Evolutionary conservation across 1,284 basidiomycete genomes (phyloP).

Genomic region (Termitomyces sp.): DNA sequence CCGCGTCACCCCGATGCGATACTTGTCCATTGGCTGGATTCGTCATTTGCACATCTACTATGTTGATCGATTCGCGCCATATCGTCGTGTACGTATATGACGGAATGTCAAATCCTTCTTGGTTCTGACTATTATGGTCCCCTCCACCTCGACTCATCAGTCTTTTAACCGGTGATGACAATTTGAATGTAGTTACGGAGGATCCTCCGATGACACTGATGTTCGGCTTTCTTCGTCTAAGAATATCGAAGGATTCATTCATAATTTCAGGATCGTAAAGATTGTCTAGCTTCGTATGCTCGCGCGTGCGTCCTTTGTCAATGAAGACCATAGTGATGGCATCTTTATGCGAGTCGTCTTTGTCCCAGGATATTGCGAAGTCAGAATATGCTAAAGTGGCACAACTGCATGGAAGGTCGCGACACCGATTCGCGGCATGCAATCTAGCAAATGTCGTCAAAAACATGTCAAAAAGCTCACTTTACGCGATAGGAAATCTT

Average conservation of each 20-base stretch:
- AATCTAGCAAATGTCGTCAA: conserved; percentile 13
- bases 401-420: conserved; percentile 68
- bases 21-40: conserved; percentile 89
- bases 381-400: conserved; percentile 70
- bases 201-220: conserved; percentile 90
- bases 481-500: conserved; percentile 77
- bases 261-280: conserved; percentile 62
- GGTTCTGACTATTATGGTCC: conserved; percentile 32
- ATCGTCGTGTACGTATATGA: conserved; percentile 87
- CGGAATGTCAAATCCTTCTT: conserved; percentile 53
- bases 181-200: conserved; percentile 74
- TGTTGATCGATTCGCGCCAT: conserved; percentile 94
- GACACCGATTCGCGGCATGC: conserved; percentile 58
- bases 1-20: conserved; percentile 91
- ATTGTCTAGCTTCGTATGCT: conserved; percentile 87
- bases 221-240: conserved; percentile 81
- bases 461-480: conserved; percentile 40
- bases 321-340: conserved; percentile 82
- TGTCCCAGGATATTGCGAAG: conserved; percentile 91
- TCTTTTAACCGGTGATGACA: conserved; percentile 64
- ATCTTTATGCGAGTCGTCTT: conserved; percentile 90
- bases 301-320: conserved; percentile 85
- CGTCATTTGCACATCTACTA: conserved; percentile 79
- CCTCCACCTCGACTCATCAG: conserved; percentile 30
- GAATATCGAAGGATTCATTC: conserved; percentile 77